Conservation (phyloP, 2,329 filamentous ascomycete genomes). For the Fusarium pseudonygamai region DNA sequence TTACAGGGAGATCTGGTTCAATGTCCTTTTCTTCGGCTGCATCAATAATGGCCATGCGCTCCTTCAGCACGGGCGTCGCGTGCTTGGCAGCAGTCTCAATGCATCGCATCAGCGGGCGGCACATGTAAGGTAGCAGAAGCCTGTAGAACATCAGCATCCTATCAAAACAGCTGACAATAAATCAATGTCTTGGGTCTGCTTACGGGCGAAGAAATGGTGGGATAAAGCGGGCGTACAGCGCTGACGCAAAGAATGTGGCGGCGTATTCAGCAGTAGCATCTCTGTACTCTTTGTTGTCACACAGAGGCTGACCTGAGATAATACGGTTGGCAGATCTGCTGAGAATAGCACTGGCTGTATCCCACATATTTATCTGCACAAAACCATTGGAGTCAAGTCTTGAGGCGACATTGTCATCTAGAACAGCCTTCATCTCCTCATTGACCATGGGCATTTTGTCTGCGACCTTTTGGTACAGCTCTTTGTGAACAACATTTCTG, state of each 20-base stretch:
- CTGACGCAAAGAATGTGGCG: constrained; percentile 23
- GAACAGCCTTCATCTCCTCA: constrained; percentile 18
- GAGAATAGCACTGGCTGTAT: constrained; percentile 17
- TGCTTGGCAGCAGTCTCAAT: constrained; percentile 25
- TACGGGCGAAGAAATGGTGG: constrained; percentile 27
- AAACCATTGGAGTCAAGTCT: background rate
- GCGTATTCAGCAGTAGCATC: constrained; percentile 22
- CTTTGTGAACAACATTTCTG: constrained; percentile 21
- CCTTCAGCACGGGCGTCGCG: constrained; percentile 14
- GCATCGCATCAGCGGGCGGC: constrained; percentile 17
- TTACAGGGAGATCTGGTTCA: constrained; percentile 11
- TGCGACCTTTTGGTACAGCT: constrained; percentile 19
- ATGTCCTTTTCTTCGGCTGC: constrained; percentile 3
- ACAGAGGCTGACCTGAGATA: constrained; percentile 24
- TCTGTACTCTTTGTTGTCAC: constrained; percentile 21
- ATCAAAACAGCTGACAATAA: accelerated
- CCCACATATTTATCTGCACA: constrained; percentile 23
- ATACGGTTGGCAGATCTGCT: constrained; percentile 27
- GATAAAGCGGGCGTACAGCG: constrained; percentile 20
- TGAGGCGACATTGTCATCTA: constrained; percentile 12
- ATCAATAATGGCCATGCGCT: constrained; percentile 20
- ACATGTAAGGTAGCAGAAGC: constrained; percentile 20
- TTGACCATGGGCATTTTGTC: constrained; percentile 25
- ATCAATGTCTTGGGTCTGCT: background rate
- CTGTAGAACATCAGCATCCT: background rate